Evolutionary conservation across 1,284 basidiomycete species (phyloP).

Genomic region (Ceratobasidium sp.): DNA sequence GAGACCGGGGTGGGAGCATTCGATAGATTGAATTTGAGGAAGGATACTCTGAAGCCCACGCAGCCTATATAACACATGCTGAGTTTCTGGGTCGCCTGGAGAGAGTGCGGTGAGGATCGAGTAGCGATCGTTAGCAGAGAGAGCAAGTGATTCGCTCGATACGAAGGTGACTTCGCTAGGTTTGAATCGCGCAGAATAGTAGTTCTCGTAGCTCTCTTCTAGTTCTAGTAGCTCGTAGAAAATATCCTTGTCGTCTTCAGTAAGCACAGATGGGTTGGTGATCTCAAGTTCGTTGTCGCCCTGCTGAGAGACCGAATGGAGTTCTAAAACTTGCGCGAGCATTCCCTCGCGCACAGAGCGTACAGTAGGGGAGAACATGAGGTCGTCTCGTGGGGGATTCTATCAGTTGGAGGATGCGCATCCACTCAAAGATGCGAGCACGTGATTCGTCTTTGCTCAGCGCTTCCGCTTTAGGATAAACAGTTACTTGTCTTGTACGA

Average conservation of each 20-base stretch:
- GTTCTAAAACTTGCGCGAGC: background rate
- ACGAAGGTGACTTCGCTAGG: background rate
- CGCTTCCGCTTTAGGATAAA: background rate
- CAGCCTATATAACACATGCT: background rate
- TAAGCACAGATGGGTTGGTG: background rate
- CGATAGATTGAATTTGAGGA: background rate
- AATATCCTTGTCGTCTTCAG: background rate
- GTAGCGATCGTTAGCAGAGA: background rate
- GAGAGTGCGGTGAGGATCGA: background rate
- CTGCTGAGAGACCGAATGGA: background rate
- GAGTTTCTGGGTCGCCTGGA: constrained; percentile 1
- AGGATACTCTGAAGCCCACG: background rate
- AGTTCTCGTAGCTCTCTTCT: background rate
- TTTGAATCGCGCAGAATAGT: background rate
- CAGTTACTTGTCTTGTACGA: background rate
- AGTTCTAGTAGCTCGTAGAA: constrained; percentile 3
- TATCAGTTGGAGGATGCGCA: background rate
- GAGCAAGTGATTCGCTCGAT: background rate
- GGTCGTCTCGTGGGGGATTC: background rate
- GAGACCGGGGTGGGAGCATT: background rate
- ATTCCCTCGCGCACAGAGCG: background rate
- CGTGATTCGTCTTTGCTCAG: background rate
- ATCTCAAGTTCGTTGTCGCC: background rate
- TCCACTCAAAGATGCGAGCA: background rate
- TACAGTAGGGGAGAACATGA: background rate